phyloP scores from a whole-genome alignment of 371 early-diverging fungal species.

The Vairimorpha apis region DNA sequence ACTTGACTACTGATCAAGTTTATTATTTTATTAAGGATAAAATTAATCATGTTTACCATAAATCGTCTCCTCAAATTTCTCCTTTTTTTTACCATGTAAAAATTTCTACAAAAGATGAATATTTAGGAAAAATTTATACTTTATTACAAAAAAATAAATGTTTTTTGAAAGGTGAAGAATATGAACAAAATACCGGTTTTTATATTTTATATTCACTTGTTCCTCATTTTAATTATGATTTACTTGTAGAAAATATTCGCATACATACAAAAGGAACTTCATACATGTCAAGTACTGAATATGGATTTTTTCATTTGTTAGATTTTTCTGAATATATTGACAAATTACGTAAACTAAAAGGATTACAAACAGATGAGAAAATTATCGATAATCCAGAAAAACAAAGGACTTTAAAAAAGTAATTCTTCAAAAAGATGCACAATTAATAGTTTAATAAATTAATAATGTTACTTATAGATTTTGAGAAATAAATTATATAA shows the following conservation, averaged over 20 bases:
- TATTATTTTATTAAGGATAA: constrained; percentile 32
- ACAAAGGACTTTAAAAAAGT: constrained; percentile 58
- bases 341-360: constrained; percentile 50
- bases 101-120: constrained; percentile 30
- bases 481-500: too few species aligned
- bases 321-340: constrained; percentile 35
- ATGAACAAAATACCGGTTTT: constrained; percentile 47
- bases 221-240: constrained; percentile 45
- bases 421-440: too few species aligned
- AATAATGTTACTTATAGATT: too few species aligned
- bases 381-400: constrained; percentile 53
- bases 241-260: constrained; percentile 44
- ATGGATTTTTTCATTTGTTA: constrained; percentile 15
- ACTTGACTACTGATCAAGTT: neutral
- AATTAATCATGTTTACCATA: constrained; percentile 20
- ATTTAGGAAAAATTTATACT: constrained; percentile 49
- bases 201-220: constrained; percentile 36
- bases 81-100: constrained; percentile 43
- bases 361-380: constrained; percentile 46
- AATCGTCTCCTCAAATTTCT: constrained; percentile 25
- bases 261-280: constrained; percentile 52
- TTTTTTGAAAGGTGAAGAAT: constrained; percentile 39
- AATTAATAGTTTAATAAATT: too few species aligned
- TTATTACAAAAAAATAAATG: constrained; percentile 34
- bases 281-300: constrained; percentile 45